Evolutionary conservation across 495 filamentous ascomycete genomes (phyloP).

Genomic region (Acidomyces sp.): DNA sequence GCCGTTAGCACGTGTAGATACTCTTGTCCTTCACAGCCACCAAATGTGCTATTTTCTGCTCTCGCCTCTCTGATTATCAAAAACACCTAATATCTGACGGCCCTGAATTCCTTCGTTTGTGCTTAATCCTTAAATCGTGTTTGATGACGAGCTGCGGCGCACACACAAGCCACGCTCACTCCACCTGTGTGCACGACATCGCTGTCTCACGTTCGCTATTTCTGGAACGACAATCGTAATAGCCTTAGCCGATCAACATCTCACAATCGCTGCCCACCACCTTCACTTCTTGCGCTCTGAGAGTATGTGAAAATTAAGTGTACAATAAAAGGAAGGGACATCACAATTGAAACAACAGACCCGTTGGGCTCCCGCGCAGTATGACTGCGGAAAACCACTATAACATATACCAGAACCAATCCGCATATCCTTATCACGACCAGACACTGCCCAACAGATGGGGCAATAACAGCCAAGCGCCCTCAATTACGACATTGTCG

Average conservation of each 20-base stretch:
- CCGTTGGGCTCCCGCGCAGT: not conserved
- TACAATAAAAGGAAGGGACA: not conserved
- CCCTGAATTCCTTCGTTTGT: too few species aligned
- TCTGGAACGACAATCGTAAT: too few species aligned
- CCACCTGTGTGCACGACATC: too few species aligned
- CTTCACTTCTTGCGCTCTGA: not conserved
- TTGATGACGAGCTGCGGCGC: too few species aligned
- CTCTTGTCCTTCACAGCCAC: too few species aligned
- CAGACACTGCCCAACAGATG: constrained; percentile 13
- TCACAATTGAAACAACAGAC: not conserved
- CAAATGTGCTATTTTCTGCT: too few species aligned
- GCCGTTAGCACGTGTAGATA: too few species aligned
- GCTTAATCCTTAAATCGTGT: too few species aligned
- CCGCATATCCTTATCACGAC: constrained; percentile 16
- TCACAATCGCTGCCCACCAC: not conserved
- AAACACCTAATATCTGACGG: too few species aligned
- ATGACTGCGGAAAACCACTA: constrained; percentile 14
- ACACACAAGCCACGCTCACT: too few species aligned
- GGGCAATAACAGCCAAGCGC: constrained; percentile 28
- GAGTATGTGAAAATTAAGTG: not conserved
- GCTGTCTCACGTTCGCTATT: too few species aligned
- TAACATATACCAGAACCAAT: constrained; percentile 1
- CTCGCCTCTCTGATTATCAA: too few species aligned
- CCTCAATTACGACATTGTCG: constrained; percentile 22
- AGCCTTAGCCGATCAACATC: not conserved